A percentile compares a stretch with the other conserved stretches of the same genome.
phyloP scores from a whole-genome alignment of 768 basidiomycete genomes.

The Leccinum boreale region DNA sequence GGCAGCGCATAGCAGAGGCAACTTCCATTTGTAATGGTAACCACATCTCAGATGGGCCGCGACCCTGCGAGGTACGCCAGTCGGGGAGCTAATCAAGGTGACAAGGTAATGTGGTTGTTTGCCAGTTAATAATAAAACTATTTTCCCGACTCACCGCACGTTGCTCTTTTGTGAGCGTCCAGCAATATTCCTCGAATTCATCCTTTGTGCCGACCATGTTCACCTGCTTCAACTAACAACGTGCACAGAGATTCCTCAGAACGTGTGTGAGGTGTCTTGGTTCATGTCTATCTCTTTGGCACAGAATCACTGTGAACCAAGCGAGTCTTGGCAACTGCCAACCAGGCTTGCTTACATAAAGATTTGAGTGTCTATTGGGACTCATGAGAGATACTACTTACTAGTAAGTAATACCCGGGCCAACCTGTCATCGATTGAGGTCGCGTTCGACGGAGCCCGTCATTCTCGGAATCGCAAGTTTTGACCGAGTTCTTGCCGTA shows the following conservation, averaged over 20 bases:
- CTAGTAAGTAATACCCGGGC: no score
- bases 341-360: no score
- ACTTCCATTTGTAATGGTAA: background rate
- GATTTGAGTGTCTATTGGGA: no score
- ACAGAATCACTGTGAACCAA: no score
- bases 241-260: background rate
- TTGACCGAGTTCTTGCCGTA: slow-evolving; percentile 73
- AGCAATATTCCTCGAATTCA: background rate
- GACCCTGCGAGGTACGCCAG: background rate
- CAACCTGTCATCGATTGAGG: no score
- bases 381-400: no score
- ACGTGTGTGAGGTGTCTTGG: no score
- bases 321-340: no score
- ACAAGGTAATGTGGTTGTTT: background rate
- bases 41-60: background rate
- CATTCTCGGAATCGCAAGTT: slow-evolving; percentile 79
- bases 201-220: background rate
- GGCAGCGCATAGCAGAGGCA: background rate
- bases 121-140: no score
- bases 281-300: no score
- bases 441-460: slow-evolving; percentile 80
- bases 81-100: background rate
- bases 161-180: background rate
- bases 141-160: no score
- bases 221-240: background rate